Evolutionary conservation across 2,329 filamentous ascomycete species (phyloP).

Genomic region (Fusarium lyarnte): DNA sequence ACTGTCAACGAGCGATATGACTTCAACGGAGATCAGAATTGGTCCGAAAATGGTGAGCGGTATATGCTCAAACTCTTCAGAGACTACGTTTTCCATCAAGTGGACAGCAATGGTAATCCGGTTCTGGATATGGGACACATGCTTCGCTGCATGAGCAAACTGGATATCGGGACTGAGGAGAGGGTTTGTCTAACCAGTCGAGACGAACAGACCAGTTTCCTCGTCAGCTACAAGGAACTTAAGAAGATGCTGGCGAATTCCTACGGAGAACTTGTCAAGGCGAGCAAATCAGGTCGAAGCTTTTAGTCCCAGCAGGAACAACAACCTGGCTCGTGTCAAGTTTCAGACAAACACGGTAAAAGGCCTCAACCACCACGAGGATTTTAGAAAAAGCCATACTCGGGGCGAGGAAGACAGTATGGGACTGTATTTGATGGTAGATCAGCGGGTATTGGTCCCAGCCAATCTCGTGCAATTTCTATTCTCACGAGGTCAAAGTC

Average conservation of each 20-base stretch:
- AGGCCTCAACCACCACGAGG: not conserved
- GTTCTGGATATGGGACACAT: slow-evolving; percentile 90
- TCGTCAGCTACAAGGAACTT: slow-evolving; percentile 90
- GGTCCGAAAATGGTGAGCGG: slow-evolving; percentile 92
- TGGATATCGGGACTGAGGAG: slow-evolving; percentile 90
- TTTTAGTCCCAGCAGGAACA: slow-evolving; percentile 44
- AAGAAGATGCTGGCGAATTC: slow-evolving; percentile 70
- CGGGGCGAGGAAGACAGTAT: not conserved
- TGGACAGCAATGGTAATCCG: slow-evolving; percentile 84
- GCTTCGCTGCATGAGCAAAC: slow-evolving; percentile 85
- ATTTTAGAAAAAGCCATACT: not conserved
- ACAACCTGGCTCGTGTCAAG: not conserved
- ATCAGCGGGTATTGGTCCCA: not conserved
- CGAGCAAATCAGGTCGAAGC: slow-evolving; percentile 49
- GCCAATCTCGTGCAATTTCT: not conserved
- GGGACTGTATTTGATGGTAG: not conserved
- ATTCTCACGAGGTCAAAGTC: not conserved
- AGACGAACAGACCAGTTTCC: slow-evolving; percentile 88
- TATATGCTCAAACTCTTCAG: slow-evolving; percentile 95
- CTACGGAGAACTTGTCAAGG: slow-evolving; percentile 68
- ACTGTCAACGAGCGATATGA: slow-evolving; percentile 91
- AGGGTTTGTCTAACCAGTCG: slow-evolving; percentile 85
- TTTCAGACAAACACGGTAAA: not conserved
- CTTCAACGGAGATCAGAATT: slow-evolving; percentile 77
- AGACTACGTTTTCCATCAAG: slow-evolving; percentile 97